Evolutionary conservation across 1,139 yeast genomes (phyloP), one percentile per base, ranked within the genome.

Genomic region (Kurtzmaniella quercitrusa): DNA sequence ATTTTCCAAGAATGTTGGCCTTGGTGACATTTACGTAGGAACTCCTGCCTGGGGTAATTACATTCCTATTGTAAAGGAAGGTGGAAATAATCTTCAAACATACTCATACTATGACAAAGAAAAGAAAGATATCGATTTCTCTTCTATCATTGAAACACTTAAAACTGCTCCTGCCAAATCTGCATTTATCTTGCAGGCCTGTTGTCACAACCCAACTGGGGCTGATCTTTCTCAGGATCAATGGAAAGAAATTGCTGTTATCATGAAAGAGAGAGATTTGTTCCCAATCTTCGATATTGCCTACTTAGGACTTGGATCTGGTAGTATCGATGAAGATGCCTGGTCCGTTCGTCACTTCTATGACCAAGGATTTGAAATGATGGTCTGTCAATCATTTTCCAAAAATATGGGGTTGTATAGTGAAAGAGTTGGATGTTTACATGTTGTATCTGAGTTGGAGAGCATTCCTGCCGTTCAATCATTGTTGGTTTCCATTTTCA

Each of bases 131-230:
- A 63, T 66, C 17, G 73, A 71, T 50, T 62, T 70, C 44, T 59
- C 57, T 1, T 42, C 63, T 11, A 52, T 65, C 17, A 45, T 59
- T 36, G 45, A 47, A 4, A 63, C 72, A 5, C 53, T 71, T 46
- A 53, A 60, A 5, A 25, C 50, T 1, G 74, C 73, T 15, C 64
- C 68, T 2, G 48, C 51, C 6, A 52, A 58, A 19, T 60, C 74
- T 0, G 65, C 68, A 11, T 66, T 72, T 44, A 68, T 91, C 45
- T 74, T 91, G 48, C 98, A 91, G 66, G 95, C 96, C 5, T 90
- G 97, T 60, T 94, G 97, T 57, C 98, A 91, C 71, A 91, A 91
- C 67, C 98, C 98, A 37, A 91, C 97, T 12, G 98, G 97, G 29
- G 81, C 91, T 50, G 98, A 91, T 62, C 94, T 95, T 49, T 75